Conservation (phyloP, 345 rosid species). For the Citrus medica region DNA sequence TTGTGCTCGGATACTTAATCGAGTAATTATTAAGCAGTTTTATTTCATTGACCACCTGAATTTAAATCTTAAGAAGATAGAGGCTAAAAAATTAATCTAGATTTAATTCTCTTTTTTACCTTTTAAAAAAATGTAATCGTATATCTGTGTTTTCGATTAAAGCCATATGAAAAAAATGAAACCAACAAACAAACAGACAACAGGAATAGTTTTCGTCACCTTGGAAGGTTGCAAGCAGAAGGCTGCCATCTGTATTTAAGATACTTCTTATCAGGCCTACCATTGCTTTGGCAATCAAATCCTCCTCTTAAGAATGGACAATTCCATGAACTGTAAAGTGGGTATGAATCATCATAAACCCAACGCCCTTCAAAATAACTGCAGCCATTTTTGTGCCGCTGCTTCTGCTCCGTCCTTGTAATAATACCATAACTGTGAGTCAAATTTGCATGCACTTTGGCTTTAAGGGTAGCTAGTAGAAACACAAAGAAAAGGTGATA, state of each 20-base stretch:
- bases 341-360: conserved; percentile 34
- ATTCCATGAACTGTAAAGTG: conserved; percentile 30
- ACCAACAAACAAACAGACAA: neutral
- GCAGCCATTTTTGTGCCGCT: conserved; percentile 15
- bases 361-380: conserved; percentile 43
- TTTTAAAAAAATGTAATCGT: too few species aligned
- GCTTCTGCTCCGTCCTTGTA: neutral
- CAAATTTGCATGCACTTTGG: neutral
- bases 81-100: too few species aligned
- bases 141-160: too few species aligned
- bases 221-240: conserved; percentile 37
- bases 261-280: conserved; percentile 45
- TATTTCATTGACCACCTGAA: too few species aligned
- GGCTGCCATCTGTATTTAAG: conserved; percentile 52
- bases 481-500: neutral
- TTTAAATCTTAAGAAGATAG: too few species aligned
- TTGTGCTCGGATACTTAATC: too few species aligned
- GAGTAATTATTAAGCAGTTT: too few species aligned
- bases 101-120: too few species aligned
- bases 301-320: conserved; percentile 39
- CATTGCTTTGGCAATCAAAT: conserved; percentile 39
- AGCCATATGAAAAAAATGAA: too few species aligned
- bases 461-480: neutral
- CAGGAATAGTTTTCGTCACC: conserved; percentile 13
- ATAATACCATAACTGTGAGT: neutral